Conservation (phyloP, 345 rosid species). For the Murraya koenigii region DNA sequence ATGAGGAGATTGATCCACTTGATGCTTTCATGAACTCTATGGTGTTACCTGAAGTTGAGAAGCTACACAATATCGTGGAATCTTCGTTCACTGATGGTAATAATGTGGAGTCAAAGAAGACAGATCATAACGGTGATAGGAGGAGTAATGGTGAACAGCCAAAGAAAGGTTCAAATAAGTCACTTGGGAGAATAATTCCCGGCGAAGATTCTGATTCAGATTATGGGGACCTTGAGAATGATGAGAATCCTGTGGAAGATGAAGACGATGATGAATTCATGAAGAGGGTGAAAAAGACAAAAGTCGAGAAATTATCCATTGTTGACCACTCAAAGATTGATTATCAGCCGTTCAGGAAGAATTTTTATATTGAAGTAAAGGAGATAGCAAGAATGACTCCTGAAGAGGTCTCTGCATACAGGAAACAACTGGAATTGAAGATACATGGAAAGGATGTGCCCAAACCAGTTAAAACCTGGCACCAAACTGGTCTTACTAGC, state of each 20-base stretch:
- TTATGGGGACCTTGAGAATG: conserved; percentile 58
- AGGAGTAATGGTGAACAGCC: conserved; percentile 39
- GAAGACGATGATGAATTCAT: conserved; percentile 97
- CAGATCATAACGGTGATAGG: conserved; percentile 30
- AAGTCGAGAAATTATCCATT: conserved; percentile 81
- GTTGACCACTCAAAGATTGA: conserved; percentile 95
- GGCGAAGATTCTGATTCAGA: conserved; percentile 97
- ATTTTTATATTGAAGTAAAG: conserved; percentile 88
- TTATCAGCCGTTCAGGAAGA: conserved; percentile 73
- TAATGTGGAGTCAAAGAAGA: conserved; percentile 26
- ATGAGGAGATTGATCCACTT: conserved; percentile 90
- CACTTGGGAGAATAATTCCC: conserved; percentile 87
- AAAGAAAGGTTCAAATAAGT: conserved; percentile 58
- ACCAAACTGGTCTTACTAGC: conserved; percentile 87
- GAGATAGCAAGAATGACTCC: conserved; percentile 75
- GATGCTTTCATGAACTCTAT: conserved; percentile 96
- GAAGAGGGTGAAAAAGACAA: conserved; percentile 98
- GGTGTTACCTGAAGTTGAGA: conserved; percentile 96
- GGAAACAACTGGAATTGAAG: conserved; percentile 89
- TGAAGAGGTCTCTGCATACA: conserved; percentile 75
- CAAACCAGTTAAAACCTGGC: conserved; percentile 84
- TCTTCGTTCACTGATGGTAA: conserved; percentile 29
- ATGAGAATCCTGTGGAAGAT: conserved; percentile 61
- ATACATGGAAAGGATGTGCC: conserved; percentile 96
- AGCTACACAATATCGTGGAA: conserved; percentile 43